Conservation (phyloP, 108 stramenopile genomes). For the Schizochytrium sp. region DNA sequence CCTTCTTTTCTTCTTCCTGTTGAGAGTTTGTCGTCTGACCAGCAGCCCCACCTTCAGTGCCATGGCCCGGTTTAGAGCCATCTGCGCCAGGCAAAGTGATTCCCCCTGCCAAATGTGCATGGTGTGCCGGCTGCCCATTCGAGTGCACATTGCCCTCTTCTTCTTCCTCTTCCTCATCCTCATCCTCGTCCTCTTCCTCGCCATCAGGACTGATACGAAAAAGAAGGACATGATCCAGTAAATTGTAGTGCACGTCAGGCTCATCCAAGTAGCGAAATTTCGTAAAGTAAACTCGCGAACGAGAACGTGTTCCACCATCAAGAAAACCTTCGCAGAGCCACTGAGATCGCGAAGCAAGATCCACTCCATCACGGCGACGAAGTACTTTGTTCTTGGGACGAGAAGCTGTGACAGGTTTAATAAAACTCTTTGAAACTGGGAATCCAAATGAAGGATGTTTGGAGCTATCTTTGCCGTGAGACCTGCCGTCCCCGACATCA, state of each 20-base stretch:
- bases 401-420: not conserved
- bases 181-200: conserved; percentile 49
- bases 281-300: conserved; percentile 28
- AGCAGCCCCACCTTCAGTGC: too few relatives aligned
- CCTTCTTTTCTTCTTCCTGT: not conserved
- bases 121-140: not conserved
- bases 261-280: conserved; percentile 35
- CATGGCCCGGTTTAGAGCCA: not conserved
- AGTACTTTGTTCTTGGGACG: conserved; percentile 29
- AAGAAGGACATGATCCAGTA: conserved; percentile 53
- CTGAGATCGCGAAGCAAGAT: conserved; percentile 41
- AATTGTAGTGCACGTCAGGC: conserved; percentile 3
- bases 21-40: not conserved
- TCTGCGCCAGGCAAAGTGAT: not conserved
- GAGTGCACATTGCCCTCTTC: not conserved
- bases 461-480: not conserved
- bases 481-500: not conserved
- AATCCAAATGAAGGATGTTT: not conserved
- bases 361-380: conserved; percentile 25
- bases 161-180: conserved; percentile 56
- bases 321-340: conserved; percentile 42
- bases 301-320: conserved; percentile 21
- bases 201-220: conserved; percentile 54
- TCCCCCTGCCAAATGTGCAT: not conserved
- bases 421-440: conserved; percentile 47